phyloP scores from a whole-genome alignment of 2,329 filamentous ascomycete species.

The Neofusicoccum ribis region DNA sequence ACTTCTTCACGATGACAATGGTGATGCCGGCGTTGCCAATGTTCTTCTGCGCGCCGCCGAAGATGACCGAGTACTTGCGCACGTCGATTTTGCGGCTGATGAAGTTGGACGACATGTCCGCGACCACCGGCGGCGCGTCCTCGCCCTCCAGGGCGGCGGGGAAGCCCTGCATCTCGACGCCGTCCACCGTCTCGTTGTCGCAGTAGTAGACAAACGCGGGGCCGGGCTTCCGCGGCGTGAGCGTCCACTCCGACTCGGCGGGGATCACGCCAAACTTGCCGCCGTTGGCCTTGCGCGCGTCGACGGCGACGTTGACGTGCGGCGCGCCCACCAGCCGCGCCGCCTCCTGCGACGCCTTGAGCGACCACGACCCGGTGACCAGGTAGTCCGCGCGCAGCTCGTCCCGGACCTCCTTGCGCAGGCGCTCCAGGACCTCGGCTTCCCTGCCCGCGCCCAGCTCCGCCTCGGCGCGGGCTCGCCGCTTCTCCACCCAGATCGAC shows the following conservation, averaged over 20 bases:
- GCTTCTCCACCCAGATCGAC: constrained; percentile 74
- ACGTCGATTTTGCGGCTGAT: constrained; percentile 77
- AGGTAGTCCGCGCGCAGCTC: constrained; percentile 85
- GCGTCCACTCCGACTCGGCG: constrained; percentile 71
- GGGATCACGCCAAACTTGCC: constrained; percentile 89
- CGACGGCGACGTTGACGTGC: constrained; percentile 76
- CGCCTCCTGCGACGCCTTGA: constrained; percentile 86
- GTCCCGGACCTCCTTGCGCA: constrained; percentile 64
- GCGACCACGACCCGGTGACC: constrained; percentile 86
- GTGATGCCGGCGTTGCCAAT: constrained; percentile 83
- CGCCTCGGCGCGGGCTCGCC: constrained; percentile 60
- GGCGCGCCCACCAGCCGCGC: constrained; percentile 73
- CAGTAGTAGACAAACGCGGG: constrained; percentile 82
- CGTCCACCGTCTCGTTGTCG: constrained; percentile 92
- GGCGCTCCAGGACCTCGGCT: constrained; percentile 57
- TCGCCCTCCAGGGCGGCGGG: constrained; percentile 67
- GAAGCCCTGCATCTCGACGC: constrained; percentile 80
- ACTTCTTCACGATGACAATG: constrained; percentile 81
- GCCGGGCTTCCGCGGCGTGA: constrained; percentile 61
- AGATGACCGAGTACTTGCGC: constrained; percentile 77
- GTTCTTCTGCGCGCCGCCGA: constrained; percentile 94
- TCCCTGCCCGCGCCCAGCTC: constrained; percentile 49
- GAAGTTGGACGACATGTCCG: constrained; percentile 95
- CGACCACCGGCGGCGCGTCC: constrained; percentile 72
- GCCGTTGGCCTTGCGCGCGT: constrained; percentile 62